phyloP scores from a whole-genome alignment of 2,329 filamentous ascomycete genomes.

The Chrysoporthe deuterocubensis region DNA sequence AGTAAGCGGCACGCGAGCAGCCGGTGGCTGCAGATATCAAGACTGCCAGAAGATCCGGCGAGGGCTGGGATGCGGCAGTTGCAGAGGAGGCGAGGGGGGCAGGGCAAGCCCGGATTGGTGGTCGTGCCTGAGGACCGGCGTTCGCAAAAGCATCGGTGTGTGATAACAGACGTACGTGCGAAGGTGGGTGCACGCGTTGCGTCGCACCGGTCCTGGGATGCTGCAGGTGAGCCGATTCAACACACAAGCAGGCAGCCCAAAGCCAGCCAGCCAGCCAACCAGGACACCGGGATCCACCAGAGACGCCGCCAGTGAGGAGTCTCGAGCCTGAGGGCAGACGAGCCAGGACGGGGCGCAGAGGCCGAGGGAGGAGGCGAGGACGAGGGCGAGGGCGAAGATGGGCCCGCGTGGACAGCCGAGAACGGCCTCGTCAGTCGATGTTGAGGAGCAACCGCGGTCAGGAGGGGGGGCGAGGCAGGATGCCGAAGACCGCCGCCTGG shows the following conservation, averaged over 20 bases:
- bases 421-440: not conserved
- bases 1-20: constrained; percentile 18
- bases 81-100: not conserved
- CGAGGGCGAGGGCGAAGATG: not conserved
- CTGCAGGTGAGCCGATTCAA: constrained; percentile 13
- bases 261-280: constrained; percentile 6
- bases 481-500: constrained; percentile 20
- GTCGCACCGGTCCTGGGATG: constrained; percentile 21
- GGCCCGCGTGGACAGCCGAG: not conserved
- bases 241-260: constrained; percentile 4
- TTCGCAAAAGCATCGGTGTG: constrained; percentile 23
- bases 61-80: constrained; percentile 15
- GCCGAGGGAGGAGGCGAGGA: not conserved
- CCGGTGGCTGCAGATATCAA: constrained; percentile 30
- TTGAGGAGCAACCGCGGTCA: constrained; percentile 18
- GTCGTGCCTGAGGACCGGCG: constrained; percentile 12
- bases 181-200: constrained; percentile 23
- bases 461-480: constrained; percentile 17
- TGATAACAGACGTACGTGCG: not conserved
- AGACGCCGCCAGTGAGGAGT: constrained; percentile 1
- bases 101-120: constrained; percentile 14
- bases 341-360: not conserved
- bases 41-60: constrained; percentile 22
- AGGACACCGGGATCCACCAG: not conserved
- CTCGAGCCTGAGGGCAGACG: not conserved